Conservation (phyloP, 176 grass and related monocot species). For the Chloris gayana region DNA sequence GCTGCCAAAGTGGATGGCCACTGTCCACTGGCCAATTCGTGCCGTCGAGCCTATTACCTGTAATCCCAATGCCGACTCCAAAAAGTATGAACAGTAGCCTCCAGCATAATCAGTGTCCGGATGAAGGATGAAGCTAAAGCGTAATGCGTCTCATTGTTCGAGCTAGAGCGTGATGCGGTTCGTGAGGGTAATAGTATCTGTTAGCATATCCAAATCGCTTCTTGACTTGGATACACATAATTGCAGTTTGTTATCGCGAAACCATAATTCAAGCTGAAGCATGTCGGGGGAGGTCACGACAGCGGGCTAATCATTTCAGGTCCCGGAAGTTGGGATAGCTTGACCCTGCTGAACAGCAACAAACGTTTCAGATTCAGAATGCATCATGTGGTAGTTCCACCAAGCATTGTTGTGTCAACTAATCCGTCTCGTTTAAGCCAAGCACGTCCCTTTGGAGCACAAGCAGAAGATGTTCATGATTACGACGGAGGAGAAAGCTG, state of each 20-base stretch:
- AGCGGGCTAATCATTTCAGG: constrained; percentile 11
- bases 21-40: background rate
- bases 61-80: background rate
- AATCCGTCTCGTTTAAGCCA: constrained; percentile 48
- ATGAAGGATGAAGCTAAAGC: background rate
- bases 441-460: constrained; percentile 6
- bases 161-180: too few relatives aligned
- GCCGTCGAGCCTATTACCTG: background rate
- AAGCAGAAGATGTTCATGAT: background rate
- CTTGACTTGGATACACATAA: background rate
- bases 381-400: constrained; percentile 35
- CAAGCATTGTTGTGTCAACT: constrained; percentile 3
- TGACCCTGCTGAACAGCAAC: constrained; percentile 28
- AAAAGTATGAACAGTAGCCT: background rate
- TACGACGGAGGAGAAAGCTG: too few relatives aligned
- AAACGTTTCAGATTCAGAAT: constrained; percentile 18
- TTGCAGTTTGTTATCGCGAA: background rate
- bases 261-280: background rate
- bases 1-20: background rate
- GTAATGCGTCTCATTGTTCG: too few relatives aligned
- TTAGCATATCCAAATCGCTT: background rate
- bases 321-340: constrained; percentile 14
- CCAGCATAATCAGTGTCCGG: background rate
- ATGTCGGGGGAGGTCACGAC: constrained; percentile 1
- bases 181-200: too few relatives aligned